Conservation (phyloP, 805 yeast genomes). For the Candida pseudoglaebosa region DNA sequence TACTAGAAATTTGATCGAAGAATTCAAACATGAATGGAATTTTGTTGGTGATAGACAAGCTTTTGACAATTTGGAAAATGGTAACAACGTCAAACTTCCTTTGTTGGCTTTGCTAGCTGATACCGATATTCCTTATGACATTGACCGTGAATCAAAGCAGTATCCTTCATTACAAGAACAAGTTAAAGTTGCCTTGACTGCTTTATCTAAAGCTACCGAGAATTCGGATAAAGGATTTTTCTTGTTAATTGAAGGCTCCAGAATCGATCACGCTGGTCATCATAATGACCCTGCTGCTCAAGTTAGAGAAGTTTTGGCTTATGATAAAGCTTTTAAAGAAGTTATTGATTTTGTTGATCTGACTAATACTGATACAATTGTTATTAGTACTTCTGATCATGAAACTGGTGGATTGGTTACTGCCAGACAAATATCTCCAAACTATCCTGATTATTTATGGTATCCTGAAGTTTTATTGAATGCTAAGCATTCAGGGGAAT, state of each 20-base stretch:
- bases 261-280: conserved; percentile 96
- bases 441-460: conserved; percentile 87
- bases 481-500: conserved; percentile 78
- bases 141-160: conserved; percentile 60
- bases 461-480: conserved; percentile 70
- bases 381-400: conserved; percentile 86
- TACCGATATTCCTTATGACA: conserved; percentile 77
- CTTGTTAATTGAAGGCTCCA: conserved; percentile 82
- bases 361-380: conserved; percentile 69
- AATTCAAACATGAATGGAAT: conserved; percentile 63
- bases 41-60: conserved; percentile 56
- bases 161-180: conserved; percentile 81
- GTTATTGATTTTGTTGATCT: conserved; percentile 67
- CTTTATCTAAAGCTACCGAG: conserved; percentile 61
- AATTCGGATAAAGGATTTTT: conserved; percentile 83
- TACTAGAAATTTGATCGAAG: conserved; percentile 59
- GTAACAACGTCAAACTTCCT: conserved; percentile 68
- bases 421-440: conserved; percentile 66
- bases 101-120: conserved; percentile 72
- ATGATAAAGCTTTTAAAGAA: conserved; percentile 74
- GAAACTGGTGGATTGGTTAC: conserved; percentile 95
- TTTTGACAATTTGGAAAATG: conserved; percentile 53
- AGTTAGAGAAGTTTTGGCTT: conserved; percentile 85
- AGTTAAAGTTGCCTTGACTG: conserved; percentile 67
- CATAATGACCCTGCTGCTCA: conserved; percentile 93